Conservation (phyloP, 352 stramenopile genomes). For the Globisporangium apiculatum region DNA sequence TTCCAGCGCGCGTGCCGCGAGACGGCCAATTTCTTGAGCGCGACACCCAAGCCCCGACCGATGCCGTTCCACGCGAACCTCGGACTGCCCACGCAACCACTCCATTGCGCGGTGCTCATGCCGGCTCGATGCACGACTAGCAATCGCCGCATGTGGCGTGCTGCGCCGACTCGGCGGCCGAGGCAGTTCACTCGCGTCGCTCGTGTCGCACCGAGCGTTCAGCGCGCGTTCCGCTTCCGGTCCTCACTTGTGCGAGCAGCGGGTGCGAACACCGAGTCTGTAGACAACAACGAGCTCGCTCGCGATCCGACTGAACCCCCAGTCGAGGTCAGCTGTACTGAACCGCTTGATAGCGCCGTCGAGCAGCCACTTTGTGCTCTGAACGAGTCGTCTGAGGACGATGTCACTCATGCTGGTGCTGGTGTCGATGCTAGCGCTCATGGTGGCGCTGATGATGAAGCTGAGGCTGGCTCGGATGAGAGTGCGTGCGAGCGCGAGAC, state of each 20-base stretch:
- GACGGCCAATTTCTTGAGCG: conserved; percentile 9
- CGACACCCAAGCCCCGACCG: conserved; percentile 1
- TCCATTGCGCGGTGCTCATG: conserved; percentile 5
- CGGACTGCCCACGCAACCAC: conserved; percentile 6
- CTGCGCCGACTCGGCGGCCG: neutral
- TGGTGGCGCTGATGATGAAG: too few relatives aligned
- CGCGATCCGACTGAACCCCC: too few relatives aligned
- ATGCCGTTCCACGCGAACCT: conserved; percentile 1
- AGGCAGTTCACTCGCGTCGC: neutral
- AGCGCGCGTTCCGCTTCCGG: conserved; percentile 22
- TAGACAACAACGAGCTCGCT: too few relatives aligned
- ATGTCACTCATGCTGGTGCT: neutral
- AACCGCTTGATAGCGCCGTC: neutral
- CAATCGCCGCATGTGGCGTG: neutral
- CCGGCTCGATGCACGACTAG: neutral
- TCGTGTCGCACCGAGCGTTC: neutral
- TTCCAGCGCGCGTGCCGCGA: conserved; percentile 9
- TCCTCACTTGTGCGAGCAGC: conserved; percentile 24
- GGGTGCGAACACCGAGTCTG: neutral
- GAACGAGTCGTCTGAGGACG: neutral
- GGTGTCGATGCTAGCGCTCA: neutral
- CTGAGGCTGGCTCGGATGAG: too few relatives aligned
- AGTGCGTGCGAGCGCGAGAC: neutral
- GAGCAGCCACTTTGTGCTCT: neutral
- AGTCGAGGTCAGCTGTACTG: neutral